These are phyloP conservation scores for Strobilomyces dryophilus DNA, from an alignment of 768 basidiomycete species.

Conservation along the genomic window DNA sequence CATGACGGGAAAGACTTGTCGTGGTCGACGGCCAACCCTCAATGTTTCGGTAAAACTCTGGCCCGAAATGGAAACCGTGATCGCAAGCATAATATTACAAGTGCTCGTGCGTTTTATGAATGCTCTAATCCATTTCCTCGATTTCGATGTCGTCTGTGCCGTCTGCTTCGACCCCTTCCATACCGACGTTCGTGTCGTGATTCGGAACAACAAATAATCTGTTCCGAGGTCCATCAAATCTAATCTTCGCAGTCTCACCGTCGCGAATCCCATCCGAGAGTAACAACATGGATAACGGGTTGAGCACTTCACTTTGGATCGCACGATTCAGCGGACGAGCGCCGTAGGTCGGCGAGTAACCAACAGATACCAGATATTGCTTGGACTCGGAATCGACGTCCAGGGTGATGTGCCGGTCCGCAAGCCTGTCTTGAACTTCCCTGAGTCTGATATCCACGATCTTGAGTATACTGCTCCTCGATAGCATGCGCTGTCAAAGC, in stretches of 20 bases:
- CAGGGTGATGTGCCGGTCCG: conserved; percentile 74
- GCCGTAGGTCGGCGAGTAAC: conserved; percentile 81
- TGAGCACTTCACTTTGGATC: conserved; percentile 89
- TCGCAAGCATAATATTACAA: not conserved
- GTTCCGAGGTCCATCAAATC: conserved; percentile 81
- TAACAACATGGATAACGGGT: conserved; percentile 82
- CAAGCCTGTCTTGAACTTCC: conserved; percentile 81
- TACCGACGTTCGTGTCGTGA: conserved; percentile 53
- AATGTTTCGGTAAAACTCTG: not conserved
- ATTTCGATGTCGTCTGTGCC: conserved; percentile 50
- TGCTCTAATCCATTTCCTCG: conserved; percentile 17
- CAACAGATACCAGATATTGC: conserved; percentile 67
- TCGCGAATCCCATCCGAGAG: conserved; percentile 81
- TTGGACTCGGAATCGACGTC: conserved; percentile 75
- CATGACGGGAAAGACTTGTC: conserved; percentile 17
- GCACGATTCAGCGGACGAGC: conserved; percentile 89
- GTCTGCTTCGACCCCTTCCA: conserved; percentile 51
- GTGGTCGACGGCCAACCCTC: conserved; percentile 7
- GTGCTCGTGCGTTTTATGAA: too few species aligned
- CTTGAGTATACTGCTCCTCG: conserved; percentile 66
- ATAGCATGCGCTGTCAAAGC: conserved; percentile 66
- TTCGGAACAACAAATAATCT: conserved; percentile 76
- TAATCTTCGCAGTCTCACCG: conserved; percentile 69
- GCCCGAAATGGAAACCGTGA: conserved; percentile 15
- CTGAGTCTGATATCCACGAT: conserved; percentile 87